Conservation (phyloP, 129 eudicot species). For the Lactuca saligna region DNA sequence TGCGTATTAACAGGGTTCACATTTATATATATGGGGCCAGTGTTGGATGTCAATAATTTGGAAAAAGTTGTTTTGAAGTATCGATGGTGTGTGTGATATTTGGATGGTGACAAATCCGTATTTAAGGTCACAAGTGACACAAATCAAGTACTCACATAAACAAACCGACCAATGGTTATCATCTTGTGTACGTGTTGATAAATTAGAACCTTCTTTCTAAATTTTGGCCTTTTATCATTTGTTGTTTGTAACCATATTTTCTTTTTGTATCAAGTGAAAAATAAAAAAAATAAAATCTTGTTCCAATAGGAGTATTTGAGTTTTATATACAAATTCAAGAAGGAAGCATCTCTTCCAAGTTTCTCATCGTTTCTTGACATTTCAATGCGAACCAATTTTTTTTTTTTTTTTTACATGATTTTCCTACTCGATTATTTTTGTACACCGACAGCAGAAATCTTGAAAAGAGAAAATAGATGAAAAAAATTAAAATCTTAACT, state of each 20-base stretch:
- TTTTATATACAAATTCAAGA: conserved; percentile 30
- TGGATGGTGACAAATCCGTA: conserved; percentile 23
- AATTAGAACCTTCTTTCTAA: conserved; percentile 21
- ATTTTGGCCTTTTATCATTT: conserved; percentile 19
- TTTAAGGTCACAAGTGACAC: conserved; percentile 25
- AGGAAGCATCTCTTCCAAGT: neutral
- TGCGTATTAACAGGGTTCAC: conserved; percentile 16
- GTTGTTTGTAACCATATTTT: neutral
- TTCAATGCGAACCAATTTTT: neutral
- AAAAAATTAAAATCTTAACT: neutral
- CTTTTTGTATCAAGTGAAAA: no score
- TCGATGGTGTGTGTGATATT: conserved; percentile 29
- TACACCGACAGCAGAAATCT: conserved; percentile 14
- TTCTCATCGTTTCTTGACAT: conserved; percentile 13
- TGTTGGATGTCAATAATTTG: conserved; percentile 23
- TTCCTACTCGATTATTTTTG: neutral
- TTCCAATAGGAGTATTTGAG: neutral
- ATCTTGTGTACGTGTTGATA: conserved; percentile 2
- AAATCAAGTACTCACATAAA: conserved; percentile 10
- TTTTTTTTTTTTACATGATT: conserved; percentile 1
- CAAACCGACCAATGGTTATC: conserved; percentile 19
- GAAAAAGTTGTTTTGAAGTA: conserved; percentile 2
- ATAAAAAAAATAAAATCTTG: no score
- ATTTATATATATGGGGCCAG: conserved; percentile 30
- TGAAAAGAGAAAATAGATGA: neutral